Base-by-base conservation (phyloP, 2,329 filamentous ascomycete genomes). In the Ophiocordyceps robertsii region DNA sequence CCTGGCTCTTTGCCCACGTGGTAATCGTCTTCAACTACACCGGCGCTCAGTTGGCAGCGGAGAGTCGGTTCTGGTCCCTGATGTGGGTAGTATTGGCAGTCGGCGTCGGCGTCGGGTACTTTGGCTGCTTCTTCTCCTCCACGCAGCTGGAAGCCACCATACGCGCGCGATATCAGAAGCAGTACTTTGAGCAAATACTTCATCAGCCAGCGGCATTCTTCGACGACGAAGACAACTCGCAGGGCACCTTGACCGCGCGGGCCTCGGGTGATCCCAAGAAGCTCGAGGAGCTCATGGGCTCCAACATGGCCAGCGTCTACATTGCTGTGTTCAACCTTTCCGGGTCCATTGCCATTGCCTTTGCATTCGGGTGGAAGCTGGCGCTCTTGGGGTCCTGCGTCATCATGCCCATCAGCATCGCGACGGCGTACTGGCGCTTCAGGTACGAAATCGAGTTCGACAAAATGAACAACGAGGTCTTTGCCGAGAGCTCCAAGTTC, bases 281-380 rank as follows among this genome's bases (percentile, higher is more conserved):
- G 42, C 60, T 82, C 4, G 74, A 80, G 55, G 74, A 82, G 56
- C 64, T 82, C 6, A 69, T 80, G 51, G 75, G 75, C 6, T 62
- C 72, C 38, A 80, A 82, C 53, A 74, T 82, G 69, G 70, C 77
- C 2, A 68, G 84, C 48, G 70, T 76, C 2, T 68, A 68, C 45
- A 73, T 80, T 17, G 76, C 80, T 9, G 54, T 82, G 19, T 80
- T 85, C 54, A 81, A 75, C 39, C 60, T 89, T 3, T 51, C 76
- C 9, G 83, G 82, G 0, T 76, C 74, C 8, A 60, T 85, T 13
- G 64, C 71, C 37, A 81, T 89, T 41, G 70, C 80, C 1, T 87
- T 85, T 51, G 66, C 71, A 4, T 86, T 82, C 55, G 80, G 81
- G 2, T 89, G 84, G 84, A 89, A 87, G 56, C 67, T 90, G 9